phyloP scores from a whole-genome alignment of 208 protist species.

The Spongospora subterranea region DNA sequence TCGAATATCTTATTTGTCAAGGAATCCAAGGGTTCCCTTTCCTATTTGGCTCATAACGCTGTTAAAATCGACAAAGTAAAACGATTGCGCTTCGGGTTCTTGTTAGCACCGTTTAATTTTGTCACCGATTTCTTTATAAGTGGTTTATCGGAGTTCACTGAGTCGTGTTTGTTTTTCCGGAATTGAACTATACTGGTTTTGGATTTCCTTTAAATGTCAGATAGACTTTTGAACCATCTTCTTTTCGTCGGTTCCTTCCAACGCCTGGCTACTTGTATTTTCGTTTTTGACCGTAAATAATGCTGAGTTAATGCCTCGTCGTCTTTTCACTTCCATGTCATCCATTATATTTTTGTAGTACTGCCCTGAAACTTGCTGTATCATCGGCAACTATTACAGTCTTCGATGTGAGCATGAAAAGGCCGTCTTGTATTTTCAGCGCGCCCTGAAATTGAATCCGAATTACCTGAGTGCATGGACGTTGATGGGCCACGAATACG shows the following conservation, averaged over 20 bases:
- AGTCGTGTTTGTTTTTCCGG: no score
- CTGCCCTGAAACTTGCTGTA: slow-evolving; percentile 92
- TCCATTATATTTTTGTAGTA: slow-evolving; percentile 77
- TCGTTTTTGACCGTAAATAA: background rate
- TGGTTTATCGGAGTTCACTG: no score
- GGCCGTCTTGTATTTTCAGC: slow-evolving; percentile 90
- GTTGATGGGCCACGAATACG: slow-evolving; percentile 94
- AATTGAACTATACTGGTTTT: no score
- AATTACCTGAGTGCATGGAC: slow-evolving; percentile 90
- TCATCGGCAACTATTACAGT: slow-evolving; percentile 95
- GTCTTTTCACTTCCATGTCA: no score
- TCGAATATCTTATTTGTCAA: slow-evolving; percentile 95
- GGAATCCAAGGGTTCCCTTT: slow-evolving; percentile 62
- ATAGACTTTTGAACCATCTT: no score
- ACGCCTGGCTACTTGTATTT: background rate
- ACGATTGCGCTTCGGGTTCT: background rate
- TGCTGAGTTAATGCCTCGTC: background rate
- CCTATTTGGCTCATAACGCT: slow-evolving; percentile 86
- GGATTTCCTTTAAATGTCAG: no score
- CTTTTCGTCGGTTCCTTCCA: background rate
- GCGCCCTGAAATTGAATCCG: slow-evolving; percentile 84
- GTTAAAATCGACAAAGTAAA: slow-evolving; percentile 81
- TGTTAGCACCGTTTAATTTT: no score
- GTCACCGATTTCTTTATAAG: no score
- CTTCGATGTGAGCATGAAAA: slow-evolving; percentile 90